Evolutionary conservation across 2,329 filamentous ascomycete genomes (phyloP).

Genomic region (Aspergillus aculeatus): DNA sequence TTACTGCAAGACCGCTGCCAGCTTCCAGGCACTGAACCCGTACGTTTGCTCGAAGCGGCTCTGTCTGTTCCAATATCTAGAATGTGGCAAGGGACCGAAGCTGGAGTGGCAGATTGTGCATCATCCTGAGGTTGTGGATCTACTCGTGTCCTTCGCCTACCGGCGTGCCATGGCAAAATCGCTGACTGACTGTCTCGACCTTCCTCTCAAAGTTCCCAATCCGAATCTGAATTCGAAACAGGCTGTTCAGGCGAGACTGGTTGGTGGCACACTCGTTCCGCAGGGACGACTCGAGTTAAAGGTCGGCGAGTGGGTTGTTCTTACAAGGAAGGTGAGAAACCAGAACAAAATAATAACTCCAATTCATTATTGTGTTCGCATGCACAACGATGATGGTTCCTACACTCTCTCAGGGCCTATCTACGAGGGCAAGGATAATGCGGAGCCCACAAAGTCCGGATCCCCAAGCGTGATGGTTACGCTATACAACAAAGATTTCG

Average conservation of each 20-base stretch:
- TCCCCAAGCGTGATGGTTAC: constrained; percentile 18
- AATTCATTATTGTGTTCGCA: neutral
- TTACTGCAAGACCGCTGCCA: constrained; percentile 64
- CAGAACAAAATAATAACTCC: neutral
- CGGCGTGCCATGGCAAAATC: constrained; percentile 45
- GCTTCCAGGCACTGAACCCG: constrained; percentile 55
- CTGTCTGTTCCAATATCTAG: constrained; percentile 86
- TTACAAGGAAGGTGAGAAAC: neutral
- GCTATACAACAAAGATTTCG: constrained; percentile 41
- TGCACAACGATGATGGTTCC: neutral
- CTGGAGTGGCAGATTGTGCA: constrained; percentile 80
- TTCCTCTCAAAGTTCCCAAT: constrained; percentile 54
- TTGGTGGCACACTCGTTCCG: neutral
- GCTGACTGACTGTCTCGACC: constrained; percentile 58
- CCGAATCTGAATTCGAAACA: neutral
- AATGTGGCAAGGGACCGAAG: constrained; percentile 78
- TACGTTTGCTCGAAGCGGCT: constrained; percentile 74
- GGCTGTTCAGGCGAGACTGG: neutral
- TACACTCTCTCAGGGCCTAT: constrained; percentile 30
- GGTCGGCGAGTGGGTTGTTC: constrained; percentile 53
- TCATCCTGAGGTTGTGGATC: constrained; percentile 79
- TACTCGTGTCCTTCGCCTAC: constrained; percentile 82
- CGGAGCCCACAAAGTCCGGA: neutral
- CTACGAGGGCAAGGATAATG: neutral
- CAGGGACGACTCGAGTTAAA: constrained; percentile 35